Percentiles rank a stretch among this genome's conserved stretches.
Evolutionary conservation across 2,329 filamentous ascomycete species (phyloP).

Genomic region (Penicillium carneum): DNA sequence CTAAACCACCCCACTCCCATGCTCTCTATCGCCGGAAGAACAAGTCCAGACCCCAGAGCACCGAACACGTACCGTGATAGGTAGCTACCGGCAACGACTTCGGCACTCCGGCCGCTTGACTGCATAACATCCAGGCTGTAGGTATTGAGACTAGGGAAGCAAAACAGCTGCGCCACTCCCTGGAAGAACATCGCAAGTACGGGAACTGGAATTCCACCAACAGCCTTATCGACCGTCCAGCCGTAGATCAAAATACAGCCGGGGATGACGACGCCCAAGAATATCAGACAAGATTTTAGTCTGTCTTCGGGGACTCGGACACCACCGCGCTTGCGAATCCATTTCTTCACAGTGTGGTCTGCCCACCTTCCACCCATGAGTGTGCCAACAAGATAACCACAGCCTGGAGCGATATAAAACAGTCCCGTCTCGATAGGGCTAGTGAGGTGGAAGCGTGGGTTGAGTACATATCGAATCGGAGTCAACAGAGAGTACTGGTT

Average conservation of each 20-base stretch:
- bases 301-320: constrained; percentile 72
- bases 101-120: constrained; percentile 63
- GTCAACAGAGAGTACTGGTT: constrained; percentile 76
- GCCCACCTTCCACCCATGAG: constrained; percentile 76
- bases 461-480: constrained; percentile 74
- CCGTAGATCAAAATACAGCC: constrained; percentile 73
- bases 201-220: constrained; percentile 65
- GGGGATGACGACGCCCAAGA: constrained; percentile 66
- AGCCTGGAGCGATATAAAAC: constrained; percentile 77
- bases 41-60: constrained; percentile 72
- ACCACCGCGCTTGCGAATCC: constrained; percentile 65
- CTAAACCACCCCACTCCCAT: constrained; percentile 85
- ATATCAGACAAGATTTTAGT: constrained; percentile 65
- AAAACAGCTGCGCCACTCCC: constrained; percentile 76
- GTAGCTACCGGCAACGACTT: constrained; percentile 83
- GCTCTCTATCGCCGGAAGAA: constrained; percentile 74
- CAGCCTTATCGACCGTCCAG: constrained; percentile 65
- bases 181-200: constrained; percentile 78
- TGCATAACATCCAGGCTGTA: constrained; percentile 87
- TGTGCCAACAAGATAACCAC: constrained; percentile 72
- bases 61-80: constrained; percentile 78
- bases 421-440: constrained; percentile 72
- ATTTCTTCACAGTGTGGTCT: constrained; percentile 70
- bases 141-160: constrained; percentile 77
- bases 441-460: constrained; percentile 74